These are phyloP conservation scores for Rubia peregrina DNA, from an alignment of 305 asterid genomes.

Conservation along the genomic window DNA sequence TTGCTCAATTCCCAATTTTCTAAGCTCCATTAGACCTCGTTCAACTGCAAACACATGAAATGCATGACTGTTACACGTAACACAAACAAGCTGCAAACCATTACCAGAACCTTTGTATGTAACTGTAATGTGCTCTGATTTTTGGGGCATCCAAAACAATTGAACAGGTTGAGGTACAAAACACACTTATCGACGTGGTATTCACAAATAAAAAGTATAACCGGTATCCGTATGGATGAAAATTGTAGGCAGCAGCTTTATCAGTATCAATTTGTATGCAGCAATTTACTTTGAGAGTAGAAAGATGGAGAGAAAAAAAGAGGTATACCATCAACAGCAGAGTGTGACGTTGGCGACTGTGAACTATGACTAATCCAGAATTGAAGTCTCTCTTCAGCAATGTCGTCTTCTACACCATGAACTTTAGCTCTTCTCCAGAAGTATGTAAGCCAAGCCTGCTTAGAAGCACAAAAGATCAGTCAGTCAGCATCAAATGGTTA, in stretches of 20 bases:
- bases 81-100: constrained; percentile 1
- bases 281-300: background rate
- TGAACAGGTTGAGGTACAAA: background rate
- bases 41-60: constrained; percentile 43
- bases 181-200: background rate
- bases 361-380: constrained; percentile 84
- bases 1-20: constrained; percentile 90
- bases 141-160: background rate
- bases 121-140: background rate
- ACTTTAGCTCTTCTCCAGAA: constrained; percentile 98
- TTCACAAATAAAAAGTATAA: background rate
- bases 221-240: background rate
- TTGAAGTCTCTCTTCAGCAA: constrained; percentile 85
- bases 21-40: constrained; percentile 72
- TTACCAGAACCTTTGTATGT: too few species aligned
- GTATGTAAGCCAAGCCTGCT: constrained; percentile 95
- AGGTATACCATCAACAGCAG: constrained; percentile 81
- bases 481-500: background rate
- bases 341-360: constrained; percentile 80
- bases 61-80: background rate
- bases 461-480: background rate
- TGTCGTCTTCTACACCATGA: constrained; percentile 90
- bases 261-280: background rate
- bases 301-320: background rate
- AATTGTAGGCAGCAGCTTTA: background rate